Evolutionary conservation across 2,329 filamentous ascomycete genomes (phyloP).

Genomic region (Grosmannia penicillata): DNA sequence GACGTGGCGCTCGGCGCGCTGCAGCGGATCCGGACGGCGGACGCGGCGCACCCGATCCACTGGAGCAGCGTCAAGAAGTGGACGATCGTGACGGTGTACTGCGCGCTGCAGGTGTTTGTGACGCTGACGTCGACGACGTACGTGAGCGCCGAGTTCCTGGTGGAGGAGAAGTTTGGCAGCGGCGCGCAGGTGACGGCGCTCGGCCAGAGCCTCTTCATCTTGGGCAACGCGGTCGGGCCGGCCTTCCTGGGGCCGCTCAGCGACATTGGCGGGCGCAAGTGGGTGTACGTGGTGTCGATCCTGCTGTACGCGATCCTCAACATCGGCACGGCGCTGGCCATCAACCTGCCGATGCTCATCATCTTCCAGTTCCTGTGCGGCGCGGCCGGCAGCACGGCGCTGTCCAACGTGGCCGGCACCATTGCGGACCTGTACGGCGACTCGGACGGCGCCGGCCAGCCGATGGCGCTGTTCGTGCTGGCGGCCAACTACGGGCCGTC

Average conservation of each 20-base stretch:
- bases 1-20: neutral
- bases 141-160: conserved; percentile 6
- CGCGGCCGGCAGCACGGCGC: conserved; percentile 4
- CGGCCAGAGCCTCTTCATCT: conserved; percentile 5
- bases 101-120: conserved; percentile 4
- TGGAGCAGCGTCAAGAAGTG: conserved; percentile 4
- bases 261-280: conserved; percentile 5
- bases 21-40: conserved; percentile 1
- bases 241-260: conserved; percentile 5
- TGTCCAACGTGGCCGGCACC: conserved; percentile 6
- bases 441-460: conserved; percentile 5
- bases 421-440: conserved; percentile 5
- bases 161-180: conserved; percentile 3
- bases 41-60: conserved; percentile 3
- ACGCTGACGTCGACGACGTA: conserved; percentile 5
- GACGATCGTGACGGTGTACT: conserved; percentile 3
- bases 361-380: conserved; percentile 7
- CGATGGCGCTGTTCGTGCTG: conserved; percentile 5
- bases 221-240: conserved; percentile 4
- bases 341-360: conserved; percentile 6
- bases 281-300: conserved; percentile 5
- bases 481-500: conserved; percentile 4
- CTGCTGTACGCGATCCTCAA: conserved; percentile 4
- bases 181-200: conserved; percentile 3
- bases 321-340: conserved; percentile 5